A percentile compares a stretch with the other conserved stretches of the same genome.
Conservation (phyloP, 2,329 filamentous ascomycete genomes). For the Arthroderma uncinatum region DNA sequence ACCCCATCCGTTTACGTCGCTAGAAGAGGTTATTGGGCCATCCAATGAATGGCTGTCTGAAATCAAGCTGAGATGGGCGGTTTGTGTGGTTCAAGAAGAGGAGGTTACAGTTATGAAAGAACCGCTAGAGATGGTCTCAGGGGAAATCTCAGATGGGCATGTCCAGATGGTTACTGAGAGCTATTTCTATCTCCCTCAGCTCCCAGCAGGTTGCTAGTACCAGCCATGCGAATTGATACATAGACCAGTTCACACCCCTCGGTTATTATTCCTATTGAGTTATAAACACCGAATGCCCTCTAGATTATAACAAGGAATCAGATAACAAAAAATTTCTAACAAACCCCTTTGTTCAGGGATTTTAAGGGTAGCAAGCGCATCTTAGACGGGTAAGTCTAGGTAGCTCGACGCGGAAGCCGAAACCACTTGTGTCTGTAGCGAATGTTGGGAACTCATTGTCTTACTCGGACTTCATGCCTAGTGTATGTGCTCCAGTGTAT, state of each 20-base stretch:
- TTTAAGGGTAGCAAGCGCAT: too few relatives aligned
- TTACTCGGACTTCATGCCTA: background rate
- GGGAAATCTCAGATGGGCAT: background rate
- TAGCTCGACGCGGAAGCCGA: too few relatives aligned
- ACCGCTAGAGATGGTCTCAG: conserved; percentile 23
- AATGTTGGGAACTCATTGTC: background rate
- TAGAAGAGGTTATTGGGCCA: conserved; percentile 17
- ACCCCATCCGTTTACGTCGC: conserved; percentile 10
- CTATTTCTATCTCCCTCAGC: conserved; percentile 30
- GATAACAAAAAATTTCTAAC: too few relatives aligned
- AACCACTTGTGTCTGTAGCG: too few relatives aligned
- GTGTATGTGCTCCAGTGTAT: background rate
- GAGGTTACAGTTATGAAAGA: conserved; percentile 27
- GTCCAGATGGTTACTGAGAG: conserved; percentile 12
- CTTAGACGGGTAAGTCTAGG: too few relatives aligned
- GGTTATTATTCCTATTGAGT: too few relatives aligned
- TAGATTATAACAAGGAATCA: too few relatives aligned
- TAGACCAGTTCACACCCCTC: too few relatives aligned
- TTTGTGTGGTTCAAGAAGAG: conserved; percentile 33
- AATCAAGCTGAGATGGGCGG: conserved; percentile 35
- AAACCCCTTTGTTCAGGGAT: too few relatives aligned
- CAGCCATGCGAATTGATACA: too few relatives aligned
- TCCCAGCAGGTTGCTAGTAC: background rate
- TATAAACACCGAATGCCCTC: too few relatives aligned
- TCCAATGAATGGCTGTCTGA: conserved; percentile 26